Evolutionary conservation across 2,329 filamentous ascomycete species (phyloP).

Genomic region (Blastomyces percursus): DNA sequence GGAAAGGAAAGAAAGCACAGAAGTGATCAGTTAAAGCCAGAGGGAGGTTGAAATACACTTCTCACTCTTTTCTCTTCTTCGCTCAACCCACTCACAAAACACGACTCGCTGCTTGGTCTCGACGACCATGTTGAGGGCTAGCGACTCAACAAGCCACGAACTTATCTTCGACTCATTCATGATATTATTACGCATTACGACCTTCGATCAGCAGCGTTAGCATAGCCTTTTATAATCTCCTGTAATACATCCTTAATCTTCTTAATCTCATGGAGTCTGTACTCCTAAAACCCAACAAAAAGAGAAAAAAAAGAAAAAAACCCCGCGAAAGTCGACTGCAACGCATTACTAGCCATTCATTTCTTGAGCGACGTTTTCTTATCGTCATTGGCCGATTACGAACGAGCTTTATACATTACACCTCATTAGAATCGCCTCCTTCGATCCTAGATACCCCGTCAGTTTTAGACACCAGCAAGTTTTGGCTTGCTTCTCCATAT

Average conservation of each 20-base stretch:
- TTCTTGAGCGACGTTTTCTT: slow-evolving; percentile 7
- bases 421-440: not conserved
- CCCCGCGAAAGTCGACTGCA: not conserved
- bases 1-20: slow-evolving; percentile 34
- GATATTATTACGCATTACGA: slow-evolving; percentile 11
- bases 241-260: slow-evolving; percentile 11
- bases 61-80: not conserved
- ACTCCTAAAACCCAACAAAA: not conserved
- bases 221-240: slow-evolving; percentile 8
- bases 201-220: slow-evolving; percentile 9
- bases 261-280: slow-evolving; percentile 7
- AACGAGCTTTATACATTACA: not conserved
- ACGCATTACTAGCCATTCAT: slow-evolving; percentile 3
- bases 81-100: not conserved
- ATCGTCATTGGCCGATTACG: not conserved
- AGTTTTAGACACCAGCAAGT: slow-evolving; percentile 6
- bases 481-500: slow-evolving; percentile 4
- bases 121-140: not conserved
- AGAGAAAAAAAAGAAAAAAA: not conserved
- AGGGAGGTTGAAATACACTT: not conserved
- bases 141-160: slow-evolving; percentile 4
- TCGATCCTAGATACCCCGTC: slow-evolving; percentile 7
- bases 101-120: not conserved
- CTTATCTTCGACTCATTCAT: slow-evolving; percentile 10
- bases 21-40: slow-evolving; percentile 22